Conservation (phyloP, 176 grass and related monocot species). For the Zea mays region Zm-B73-REFERENCE-NAM-5.0 NC_050096.1:233343501-233344000, state of each 20-base stretch:
- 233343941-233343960: conserved; percentile 90
- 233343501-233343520: conserved; percentile 97
- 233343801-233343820: conserved; percentile 98
- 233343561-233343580: conserved; percentile 90
- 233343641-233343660: conserved; percentile 80
- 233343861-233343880: conserved; percentile 93
- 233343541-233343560: conserved; percentile 83
- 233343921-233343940: conserved; percentile 99
- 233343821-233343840: conserved; percentile 94
- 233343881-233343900: conserved; percentile 95
- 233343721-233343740: conserved; percentile 82
- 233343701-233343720: conserved; percentile 63
- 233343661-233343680: conserved; percentile 93
- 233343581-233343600: conserved; percentile 74
- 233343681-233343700: conserved; percentile 96
- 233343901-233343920: conserved; percentile 93
- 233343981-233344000: conserved; percentile 94
- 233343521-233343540: conserved; percentile 85
- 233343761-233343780: conserved; percentile 91
- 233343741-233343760: conserved; percentile 74
- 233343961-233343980: conserved; percentile 75
- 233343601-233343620: conserved; percentile 74
- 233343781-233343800: conserved; percentile 82
- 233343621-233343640: conserved; percentile 87
- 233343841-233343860: conserved; percentile 96